These are phyloP conservation scores for Aleurites moluccanus DNA, from an alignment of 441 rosid species.

Conservation along the genomic window DNA sequence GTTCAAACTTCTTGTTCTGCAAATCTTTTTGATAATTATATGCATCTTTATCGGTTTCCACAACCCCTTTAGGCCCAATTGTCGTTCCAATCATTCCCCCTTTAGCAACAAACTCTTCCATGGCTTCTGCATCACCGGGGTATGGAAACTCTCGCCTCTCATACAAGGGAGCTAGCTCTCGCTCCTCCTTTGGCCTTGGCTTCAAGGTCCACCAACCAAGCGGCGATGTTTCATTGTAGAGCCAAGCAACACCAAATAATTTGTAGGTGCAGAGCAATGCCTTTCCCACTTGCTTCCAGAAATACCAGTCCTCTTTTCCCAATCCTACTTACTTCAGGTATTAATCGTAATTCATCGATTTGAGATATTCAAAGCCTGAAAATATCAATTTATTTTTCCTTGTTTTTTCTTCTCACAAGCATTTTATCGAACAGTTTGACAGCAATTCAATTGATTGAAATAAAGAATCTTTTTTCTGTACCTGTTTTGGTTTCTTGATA, in stretches of 20 bases:
- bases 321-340: conserved; percentile 64
- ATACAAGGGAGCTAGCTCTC: conserved; percentile 66
- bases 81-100: conserved; percentile 82
- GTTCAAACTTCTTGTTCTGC: conserved; percentile 68
- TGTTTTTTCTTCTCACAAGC: not conserved
- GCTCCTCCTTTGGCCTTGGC: conserved; percentile 84
- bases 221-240: conserved; percentile 74
- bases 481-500: conserved; percentile 61
- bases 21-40: conserved; percentile 54
- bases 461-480: not conserved
- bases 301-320: conserved; percentile 65
- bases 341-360: conserved; percentile 50
- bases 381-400: conserved; percentile 1
- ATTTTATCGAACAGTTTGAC: not conserved
- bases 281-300: conserved; percentile 82
- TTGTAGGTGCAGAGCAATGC: conserved; percentile 67
- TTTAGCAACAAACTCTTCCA: conserved; percentile 78
- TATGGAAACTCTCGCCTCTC: conserved; percentile 71
- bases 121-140: conserved; percentile 80
- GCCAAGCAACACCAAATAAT: conserved; percentile 62
- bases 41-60: conserved; percentile 51
- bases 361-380: conserved; percentile 53
- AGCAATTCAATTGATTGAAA: no score
- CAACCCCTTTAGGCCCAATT: conserved; percentile 65
- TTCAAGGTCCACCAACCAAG: conserved; percentile 92